These are phyloP conservation scores for Ascochyta viciae-villosae DNA, from an alignment of 2,329 filamentous ascomycete species.

Conservation along the genomic window DNA sequence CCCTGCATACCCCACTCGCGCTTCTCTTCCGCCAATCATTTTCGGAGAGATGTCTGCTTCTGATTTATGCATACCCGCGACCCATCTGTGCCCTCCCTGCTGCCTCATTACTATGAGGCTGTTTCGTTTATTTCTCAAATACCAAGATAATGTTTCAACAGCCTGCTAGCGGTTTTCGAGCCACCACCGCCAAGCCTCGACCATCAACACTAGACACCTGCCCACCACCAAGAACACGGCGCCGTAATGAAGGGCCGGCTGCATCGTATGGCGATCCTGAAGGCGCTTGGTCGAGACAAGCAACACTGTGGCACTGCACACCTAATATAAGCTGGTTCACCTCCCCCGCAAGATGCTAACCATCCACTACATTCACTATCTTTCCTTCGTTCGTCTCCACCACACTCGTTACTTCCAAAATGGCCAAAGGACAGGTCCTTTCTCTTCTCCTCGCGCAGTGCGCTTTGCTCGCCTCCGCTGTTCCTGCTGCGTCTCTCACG, in stretches of 20 bases:
- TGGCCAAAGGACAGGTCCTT: constrained; percentile 10
- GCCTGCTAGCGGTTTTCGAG: constrained; percentile 2
- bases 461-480: constrained; percentile 5
- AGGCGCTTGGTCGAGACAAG: background rate
- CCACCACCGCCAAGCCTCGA: constrained; percentile 4
- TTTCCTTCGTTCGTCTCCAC: background rate
- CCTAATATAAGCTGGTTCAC: background rate
- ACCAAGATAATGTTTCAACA: constrained; percentile 10
- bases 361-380: background rate
- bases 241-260: background rate
- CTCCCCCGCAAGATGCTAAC: background rate
- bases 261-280: background rate
- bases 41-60: background rate
- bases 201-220: background rate
- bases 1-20: no score
- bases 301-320: background rate
- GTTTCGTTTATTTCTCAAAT: background rate
- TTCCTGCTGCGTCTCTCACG: background rate
- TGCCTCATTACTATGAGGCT: background rate
- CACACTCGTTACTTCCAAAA: constrained; percentile 9
- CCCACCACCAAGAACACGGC: background rate
- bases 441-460: constrained; percentile 7
- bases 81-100: background rate
- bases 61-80: background rate
- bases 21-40: background rate